Conservation (phyloP, 1,139 yeast species). For the Scheffersomyces quercinus region DNA sequence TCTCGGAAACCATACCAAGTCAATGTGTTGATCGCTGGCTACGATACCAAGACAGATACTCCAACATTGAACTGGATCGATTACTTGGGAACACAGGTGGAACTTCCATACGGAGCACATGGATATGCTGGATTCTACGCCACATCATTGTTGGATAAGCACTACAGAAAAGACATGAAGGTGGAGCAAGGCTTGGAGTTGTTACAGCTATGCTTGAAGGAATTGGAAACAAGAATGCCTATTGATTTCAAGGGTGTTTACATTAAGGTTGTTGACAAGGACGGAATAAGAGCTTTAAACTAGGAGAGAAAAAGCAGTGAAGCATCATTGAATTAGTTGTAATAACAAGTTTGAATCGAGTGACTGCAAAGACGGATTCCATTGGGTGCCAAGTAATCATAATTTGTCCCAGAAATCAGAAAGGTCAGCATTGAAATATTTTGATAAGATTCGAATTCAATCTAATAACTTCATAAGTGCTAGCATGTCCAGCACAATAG, state of each 20-base stretch:
- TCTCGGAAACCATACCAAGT: slow-evolving; percentile 93
- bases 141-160: slow-evolving; percentile 86
- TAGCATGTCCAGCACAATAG: too few relatives aligned
- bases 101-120: slow-evolving; percentile 93
- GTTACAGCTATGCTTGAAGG: slow-evolving; percentile 71
- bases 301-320: slow-evolving; percentile 5
- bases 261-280: slow-evolving; percentile 74
- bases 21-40: slow-evolving; percentile 85
- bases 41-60: slow-evolving; percentile 58
- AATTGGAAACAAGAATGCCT: slow-evolving; percentile 87
- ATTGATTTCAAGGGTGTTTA: slow-evolving; percentile 90
- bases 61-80: slow-evolving; percentile 90
- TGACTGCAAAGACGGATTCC: too few relatives aligned
- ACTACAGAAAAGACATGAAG: slow-evolving; percentile 77
- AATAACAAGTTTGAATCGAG: too few relatives aligned
- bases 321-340: not conserved
- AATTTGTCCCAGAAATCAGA: too few relatives aligned
- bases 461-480: too few relatives aligned
- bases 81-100: slow-evolving; percentile 88
- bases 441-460: too few relatives aligned
- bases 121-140: slow-evolving; percentile 97
- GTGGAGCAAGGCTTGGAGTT: slow-evolving; percentile 78
- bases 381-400: too few relatives aligned
- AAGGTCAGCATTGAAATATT: too few relatives aligned
- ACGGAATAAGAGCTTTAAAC: slow-evolving; percentile 62